phyloP scores from a whole-genome alignment of 2,329 filamentous ascomycete species.

The Microcyclospora tardicrescens region DNA sequence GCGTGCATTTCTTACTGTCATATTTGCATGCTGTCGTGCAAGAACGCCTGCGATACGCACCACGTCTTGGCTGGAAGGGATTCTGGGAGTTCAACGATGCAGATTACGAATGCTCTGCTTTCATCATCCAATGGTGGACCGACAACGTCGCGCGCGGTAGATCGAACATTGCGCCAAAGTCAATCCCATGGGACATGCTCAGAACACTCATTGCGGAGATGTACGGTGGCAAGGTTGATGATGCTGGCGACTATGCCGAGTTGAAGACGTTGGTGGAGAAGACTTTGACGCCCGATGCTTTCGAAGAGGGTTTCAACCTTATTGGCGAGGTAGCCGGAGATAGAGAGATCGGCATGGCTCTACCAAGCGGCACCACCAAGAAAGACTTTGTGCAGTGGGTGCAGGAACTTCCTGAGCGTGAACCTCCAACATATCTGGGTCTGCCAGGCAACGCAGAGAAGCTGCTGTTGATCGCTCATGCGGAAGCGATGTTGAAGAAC shows the following conservation, averaged over 20 bases:
- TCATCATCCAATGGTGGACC: conserved; percentile 92
- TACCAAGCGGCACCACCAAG: conserved; percentile 70
- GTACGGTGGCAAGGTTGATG: conserved; percentile 95
- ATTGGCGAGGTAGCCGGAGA: conserved; percentile 48
- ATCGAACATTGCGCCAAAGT: conserved; percentile 83
- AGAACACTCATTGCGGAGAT: conserved; percentile 82
- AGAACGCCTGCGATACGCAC: conserved; percentile 86
- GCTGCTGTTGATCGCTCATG: conserved; percentile 76
- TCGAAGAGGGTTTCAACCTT: conserved; percentile 83
- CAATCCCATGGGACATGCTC: conserved; percentile 95
- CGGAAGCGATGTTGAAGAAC: conserved; percentile 71
- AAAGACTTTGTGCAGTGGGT: conserved; percentile 87
- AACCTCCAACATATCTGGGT: conserved; percentile 89
- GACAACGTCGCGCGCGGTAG: conserved; percentile 69
- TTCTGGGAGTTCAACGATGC: conserved; percentile 99
- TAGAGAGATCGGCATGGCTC: conserved; percentile 41
- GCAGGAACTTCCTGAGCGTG: conserved; percentile 78
- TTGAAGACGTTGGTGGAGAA: conserved; percentile 60
- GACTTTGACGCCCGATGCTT: conserved; percentile 76
- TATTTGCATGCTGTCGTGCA: conserved; percentile 95
- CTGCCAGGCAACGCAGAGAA: conserved; percentile 95
- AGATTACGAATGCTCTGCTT: conserved; percentile 94
- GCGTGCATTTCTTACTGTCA: conserved; percentile 79
- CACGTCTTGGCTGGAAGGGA: conserved; percentile 89
- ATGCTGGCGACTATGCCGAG: conserved; percentile 67